Evolutionary conservation across 176 grass and related monocot species (phyloP).

Genomic region (Carex cristatella): DNA sequence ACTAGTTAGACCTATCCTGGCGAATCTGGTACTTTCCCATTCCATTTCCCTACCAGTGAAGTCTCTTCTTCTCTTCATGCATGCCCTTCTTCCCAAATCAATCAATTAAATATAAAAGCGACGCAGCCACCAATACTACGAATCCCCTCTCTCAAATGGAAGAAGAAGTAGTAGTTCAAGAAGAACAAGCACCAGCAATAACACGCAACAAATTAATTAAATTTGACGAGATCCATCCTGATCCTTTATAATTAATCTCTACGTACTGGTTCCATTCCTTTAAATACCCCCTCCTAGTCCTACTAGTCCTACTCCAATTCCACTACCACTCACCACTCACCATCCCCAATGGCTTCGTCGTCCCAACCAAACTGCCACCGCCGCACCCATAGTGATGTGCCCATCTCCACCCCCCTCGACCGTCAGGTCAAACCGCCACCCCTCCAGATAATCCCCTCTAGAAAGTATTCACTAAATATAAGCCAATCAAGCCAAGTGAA

Average conservation of each 20-base stretch:
- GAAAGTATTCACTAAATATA: conserved; percentile 34
- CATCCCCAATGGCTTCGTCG: neutral
- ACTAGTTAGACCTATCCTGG: neutral
- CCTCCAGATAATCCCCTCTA: conserved; percentile 59
- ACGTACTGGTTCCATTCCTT: conserved; percentile 34
- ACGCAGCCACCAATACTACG: neutral
- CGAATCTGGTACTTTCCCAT: neutral
- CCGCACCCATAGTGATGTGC: conserved; percentile 46
- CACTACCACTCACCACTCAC: neutral
- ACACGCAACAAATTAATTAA: neutral
- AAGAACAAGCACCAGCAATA: neutral
- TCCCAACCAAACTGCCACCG: conserved; percentile 26
- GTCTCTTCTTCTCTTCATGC: neutral
- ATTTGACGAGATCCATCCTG: conserved; percentile 12
- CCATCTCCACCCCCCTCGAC: neutral
- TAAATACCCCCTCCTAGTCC: conserved; percentile 24
- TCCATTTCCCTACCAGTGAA: neutral
- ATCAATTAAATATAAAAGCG: neutral
- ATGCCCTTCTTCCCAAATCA: neutral
- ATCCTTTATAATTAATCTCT: conserved; percentile 63
- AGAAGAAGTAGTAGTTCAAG: neutral
- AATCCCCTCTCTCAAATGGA: neutral
- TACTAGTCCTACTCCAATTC: neutral
- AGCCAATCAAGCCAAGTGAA: conserved; percentile 7
- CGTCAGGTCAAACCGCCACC: conserved; percentile 17